Conservation (phyloP, 129 eudicot genomes). For the Lonicera japonica region DNA sequence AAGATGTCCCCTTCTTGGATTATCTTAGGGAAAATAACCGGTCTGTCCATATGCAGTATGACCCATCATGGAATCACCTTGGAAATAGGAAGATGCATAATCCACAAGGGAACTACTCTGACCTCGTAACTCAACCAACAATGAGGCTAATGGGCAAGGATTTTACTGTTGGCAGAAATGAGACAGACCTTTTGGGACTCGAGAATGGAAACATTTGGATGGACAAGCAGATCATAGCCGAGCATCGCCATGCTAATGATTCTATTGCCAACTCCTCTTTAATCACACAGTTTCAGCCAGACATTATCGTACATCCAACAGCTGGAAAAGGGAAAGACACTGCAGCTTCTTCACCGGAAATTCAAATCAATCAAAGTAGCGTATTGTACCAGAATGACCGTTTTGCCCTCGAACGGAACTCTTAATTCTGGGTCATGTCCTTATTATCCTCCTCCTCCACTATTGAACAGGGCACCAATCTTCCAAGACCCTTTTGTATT, state of each 20-base stretch:
- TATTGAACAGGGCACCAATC: background rate
- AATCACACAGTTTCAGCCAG: too few relatives aligned
- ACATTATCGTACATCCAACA: slow-evolving; percentile 7
- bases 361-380: too few relatives aligned
- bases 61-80: too few relatives aligned
- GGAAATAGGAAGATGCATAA: background rate
- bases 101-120: background rate
- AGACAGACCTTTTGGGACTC: too few relatives aligned
- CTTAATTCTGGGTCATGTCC: too few relatives aligned
- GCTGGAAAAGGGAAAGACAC: slow-evolving; percentile 13
- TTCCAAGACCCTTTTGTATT: slow-evolving; percentile 7
- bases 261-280: too few relatives aligned
- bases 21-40: background rate
- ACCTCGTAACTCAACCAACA: slow-evolving; percentile 20
- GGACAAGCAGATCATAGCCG: too few relatives aligned
- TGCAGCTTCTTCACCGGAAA: slow-evolving; percentile 6
- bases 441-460: slow-evolving; percentile 2
- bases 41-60: background rate
- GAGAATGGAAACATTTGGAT: too few relatives aligned
- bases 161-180: slow-evolving; percentile 20
- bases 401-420: too few relatives aligned
- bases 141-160: slow-evolving; percentile 46
- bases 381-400: slow-evolving; percentile 17
- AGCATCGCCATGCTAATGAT: too few relatives aligned
- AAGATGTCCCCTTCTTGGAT: slow-evolving; percentile 14